phyloP scores from a whole-genome alignment of 2,329 filamentous ascomycete species.

The Pleochaeta shiraiana region DNA sequence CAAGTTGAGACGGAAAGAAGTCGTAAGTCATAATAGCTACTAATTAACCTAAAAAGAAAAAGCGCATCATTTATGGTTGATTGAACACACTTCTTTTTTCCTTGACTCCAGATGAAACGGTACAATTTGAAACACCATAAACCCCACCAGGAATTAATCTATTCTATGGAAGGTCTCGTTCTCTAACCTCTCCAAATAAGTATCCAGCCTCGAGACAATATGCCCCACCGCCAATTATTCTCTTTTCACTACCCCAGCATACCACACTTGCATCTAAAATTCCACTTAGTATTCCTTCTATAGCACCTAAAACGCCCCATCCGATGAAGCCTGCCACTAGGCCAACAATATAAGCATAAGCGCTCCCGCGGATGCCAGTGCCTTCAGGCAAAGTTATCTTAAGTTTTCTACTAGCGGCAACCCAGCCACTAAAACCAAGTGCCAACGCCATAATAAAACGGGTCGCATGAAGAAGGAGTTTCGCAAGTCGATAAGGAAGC shows the following conservation, averaged over 20 bases:
- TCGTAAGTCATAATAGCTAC: too few relatives aligned
- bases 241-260: conserved; percentile 82
- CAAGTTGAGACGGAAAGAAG: too few relatives aligned
- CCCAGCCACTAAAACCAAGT: conserved; percentile 91
- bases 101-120: too few relatives aligned
- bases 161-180: conserved; percentile 7
- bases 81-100: too few relatives aligned
- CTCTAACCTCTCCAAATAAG: conserved; percentile 51
- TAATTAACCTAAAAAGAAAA: too few relatives aligned
- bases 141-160: too few relatives aligned
- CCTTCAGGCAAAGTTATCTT: conserved; percentile 32
- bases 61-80: too few relatives aligned
- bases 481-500: conserved; percentile 77
- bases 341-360: conserved; percentile 89
- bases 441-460: conserved; percentile 78
- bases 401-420: conserved; percentile 68
- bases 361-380: conserved; percentile 44
- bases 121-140: too few relatives aligned
- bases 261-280: conserved; percentile 78
- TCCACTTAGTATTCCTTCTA: conserved; percentile 71
- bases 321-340: conserved; percentile 86
- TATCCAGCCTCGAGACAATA: conserved; percentile 87
- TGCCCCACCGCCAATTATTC: conserved; percentile 42
- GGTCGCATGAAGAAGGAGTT: conserved; percentile 76
- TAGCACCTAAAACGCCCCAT: conserved; percentile 77